These are phyloP conservation scores for Triticum aestivum DNA, from an alignment of 176 grass and related monocot genomes.

Conservation along the genomic window DNA sequence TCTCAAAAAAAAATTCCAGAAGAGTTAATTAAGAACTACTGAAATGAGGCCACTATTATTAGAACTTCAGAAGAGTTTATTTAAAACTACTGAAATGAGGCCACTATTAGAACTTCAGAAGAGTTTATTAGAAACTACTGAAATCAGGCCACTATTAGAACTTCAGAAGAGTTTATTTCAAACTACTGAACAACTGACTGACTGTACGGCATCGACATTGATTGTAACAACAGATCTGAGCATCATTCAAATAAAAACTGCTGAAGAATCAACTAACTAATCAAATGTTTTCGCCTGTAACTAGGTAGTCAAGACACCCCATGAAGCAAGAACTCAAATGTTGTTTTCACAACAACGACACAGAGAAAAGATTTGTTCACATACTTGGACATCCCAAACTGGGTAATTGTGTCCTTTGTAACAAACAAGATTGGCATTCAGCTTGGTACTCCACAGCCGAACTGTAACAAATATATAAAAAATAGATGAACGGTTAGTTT, in stretches of 20 bases:
- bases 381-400: conserved; percentile 97
- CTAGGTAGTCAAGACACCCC: not conserved
- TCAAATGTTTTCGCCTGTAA: not conserved
- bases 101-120: not conserved
- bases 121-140: not conserved
- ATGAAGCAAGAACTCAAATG: conserved; percentile 26
- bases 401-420: conserved; percentile 99
- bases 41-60: too few relatives aligned
- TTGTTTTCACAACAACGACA: not conserved
- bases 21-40: too few relatives aligned
- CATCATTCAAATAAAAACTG: conserved; percentile 9
- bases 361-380: conserved; percentile 8
- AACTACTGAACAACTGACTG: not conserved
- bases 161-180: not conserved
- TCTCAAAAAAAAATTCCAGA: too few relatives aligned
- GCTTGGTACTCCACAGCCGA: conserved; percentile 90
- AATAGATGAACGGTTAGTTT: conserved; percentile 6
- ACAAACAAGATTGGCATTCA: conserved; percentile 94
- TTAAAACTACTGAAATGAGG: not conserved
- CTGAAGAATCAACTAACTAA: not conserved
- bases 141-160: not conserved
- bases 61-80: too few relatives aligned
- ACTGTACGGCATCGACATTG: not conserved
- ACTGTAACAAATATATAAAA: conserved; percentile 50
- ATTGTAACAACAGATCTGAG: not conserved